Evolutionary conservation across 225 moss, liverwort and hornwort species (phyloP).

Genomic region (Sphagnum contortum): DNA sequence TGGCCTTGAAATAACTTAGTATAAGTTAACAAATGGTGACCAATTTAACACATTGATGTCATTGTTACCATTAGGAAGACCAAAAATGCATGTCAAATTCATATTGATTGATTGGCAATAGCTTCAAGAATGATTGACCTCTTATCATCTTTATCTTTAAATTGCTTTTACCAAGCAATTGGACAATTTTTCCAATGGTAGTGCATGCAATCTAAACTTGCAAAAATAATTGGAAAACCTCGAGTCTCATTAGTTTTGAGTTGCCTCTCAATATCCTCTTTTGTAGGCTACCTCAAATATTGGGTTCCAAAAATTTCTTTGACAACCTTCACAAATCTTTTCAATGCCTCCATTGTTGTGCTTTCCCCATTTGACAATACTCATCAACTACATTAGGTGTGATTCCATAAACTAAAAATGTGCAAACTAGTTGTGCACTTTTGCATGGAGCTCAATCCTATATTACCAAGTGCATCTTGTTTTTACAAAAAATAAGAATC

Average conservation of each 20-base stretch:
- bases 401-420: slow-evolving; percentile 3
- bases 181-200: neutral
- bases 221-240: neutral
- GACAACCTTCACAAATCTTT: slow-evolving; percentile 3
- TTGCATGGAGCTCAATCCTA: slow-evolving; percentile 1
- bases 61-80: neutral
- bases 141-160: neutral
- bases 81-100: neutral
- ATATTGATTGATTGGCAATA: slow-evolving; percentile 1
- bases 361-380: slow-evolving; percentile 2
- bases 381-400: slow-evolving; percentile 2
- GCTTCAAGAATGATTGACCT: slow-evolving; percentile 3
- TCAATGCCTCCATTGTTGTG: neutral
- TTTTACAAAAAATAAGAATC: slow-evolving; percentile 12
- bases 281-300: neutral
- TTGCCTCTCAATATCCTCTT: neutral
- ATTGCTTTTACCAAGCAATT: neutral
- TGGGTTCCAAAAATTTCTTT: neutral
- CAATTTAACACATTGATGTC: neutral
- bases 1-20: too few relatives aligned
- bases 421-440: slow-evolving; percentile 4
- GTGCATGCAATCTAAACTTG: slow-evolving; percentile 4
- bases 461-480: neutral
- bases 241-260: neutral
- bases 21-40: too few relatives aligned